phyloP scores from a whole-genome alignment of 305 asterid species.

The Euphrasia arctica region DNA sequence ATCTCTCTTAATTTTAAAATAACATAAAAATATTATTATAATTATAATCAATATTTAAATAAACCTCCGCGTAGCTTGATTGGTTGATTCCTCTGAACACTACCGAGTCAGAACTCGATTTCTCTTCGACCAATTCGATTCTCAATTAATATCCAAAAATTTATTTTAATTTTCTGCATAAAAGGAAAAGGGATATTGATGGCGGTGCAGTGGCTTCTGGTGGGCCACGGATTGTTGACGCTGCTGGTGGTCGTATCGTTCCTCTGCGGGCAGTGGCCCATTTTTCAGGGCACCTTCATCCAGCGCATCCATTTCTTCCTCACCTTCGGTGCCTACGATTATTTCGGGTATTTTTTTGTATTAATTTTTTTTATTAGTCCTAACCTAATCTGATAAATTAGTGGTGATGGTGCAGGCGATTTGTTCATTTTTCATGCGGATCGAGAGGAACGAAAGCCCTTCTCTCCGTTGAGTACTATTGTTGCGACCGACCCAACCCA shows the following conservation, averaged over 20 bases:
- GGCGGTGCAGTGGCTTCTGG: slow-evolving; percentile 80
- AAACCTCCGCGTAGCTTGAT: too few species aligned
- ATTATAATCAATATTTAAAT: too few species aligned
- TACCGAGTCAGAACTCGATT: not conserved
- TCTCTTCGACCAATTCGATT: not conserved
- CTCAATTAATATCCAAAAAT: not conserved
- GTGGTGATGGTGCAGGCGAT: slow-evolving; percentile 51
- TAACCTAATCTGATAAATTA: slow-evolving; percentile 19
- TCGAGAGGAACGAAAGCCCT: slow-evolving; percentile 63
- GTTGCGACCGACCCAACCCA: slow-evolving; percentile 95
- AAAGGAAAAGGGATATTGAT: slow-evolving; percentile 31
- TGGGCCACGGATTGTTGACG: slow-evolving; percentile 77
- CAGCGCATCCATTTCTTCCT: slow-evolving; percentile 74
- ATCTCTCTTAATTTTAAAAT: too few species aligned
- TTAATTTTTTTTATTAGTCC: not conserved
- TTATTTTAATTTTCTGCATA: not conserved
- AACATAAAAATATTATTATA: too few species aligned
- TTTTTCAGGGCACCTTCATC: slow-evolving; percentile 84
- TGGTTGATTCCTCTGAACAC: not conserved
- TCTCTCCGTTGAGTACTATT: slow-evolving; percentile 64
- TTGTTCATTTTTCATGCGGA: slow-evolving; percentile 60
- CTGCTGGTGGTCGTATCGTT: slow-evolving; percentile 73
- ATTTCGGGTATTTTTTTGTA: slow-evolving; percentile 46
- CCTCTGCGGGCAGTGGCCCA: slow-evolving; percentile 97
- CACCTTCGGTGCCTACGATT: slow-evolving; percentile 83